Conservation (phyloP, 225 moss, liverwort and hornwort genomes). For the Climacium dendroides region DNA sequence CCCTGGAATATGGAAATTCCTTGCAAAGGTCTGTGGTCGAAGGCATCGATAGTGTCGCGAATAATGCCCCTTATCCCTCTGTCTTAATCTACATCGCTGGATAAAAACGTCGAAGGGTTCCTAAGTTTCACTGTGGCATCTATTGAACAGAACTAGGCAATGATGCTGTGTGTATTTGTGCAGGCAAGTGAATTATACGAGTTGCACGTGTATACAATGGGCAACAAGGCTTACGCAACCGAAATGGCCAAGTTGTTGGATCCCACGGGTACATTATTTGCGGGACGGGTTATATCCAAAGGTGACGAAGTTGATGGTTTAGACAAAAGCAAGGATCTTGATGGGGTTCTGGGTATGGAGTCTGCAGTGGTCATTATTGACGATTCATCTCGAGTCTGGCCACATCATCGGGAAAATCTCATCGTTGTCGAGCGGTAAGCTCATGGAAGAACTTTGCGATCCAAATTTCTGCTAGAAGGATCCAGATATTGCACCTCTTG, state of each 20-base stretch:
- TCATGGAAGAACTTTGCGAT: background rate
- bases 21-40: constrained; percentile 64
- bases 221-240: constrained; percentile 96
- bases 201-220: constrained; percentile 98
- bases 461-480: background rate
- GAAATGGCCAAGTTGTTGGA: constrained; percentile 99
- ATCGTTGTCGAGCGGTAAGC: constrained; percentile 98
- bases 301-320: constrained; percentile 82
- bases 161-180: constrained; percentile 3
- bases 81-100: background rate
- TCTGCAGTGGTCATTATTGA: constrained; percentile 99
- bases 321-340: constrained; percentile 96
- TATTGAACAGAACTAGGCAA: background rate
- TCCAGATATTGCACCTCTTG: background rate
- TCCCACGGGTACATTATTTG: constrained; percentile 85
- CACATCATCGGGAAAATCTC: constrained; percentile 95
- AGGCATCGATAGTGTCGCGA: background rate
- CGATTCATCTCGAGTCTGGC: constrained; percentile 98
- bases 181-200: constrained; percentile 97
- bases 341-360: constrained; percentile 99
- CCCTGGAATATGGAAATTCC: constrained; percentile 99
- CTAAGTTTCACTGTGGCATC: background rate
- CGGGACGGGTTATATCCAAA: constrained; percentile 93
- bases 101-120: background rate
- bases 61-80: background rate